Base-by-base conservation (phyloP, 2,329 filamentous ascomycete genomes). In the Aspergillus transmontanensis region DNA sequence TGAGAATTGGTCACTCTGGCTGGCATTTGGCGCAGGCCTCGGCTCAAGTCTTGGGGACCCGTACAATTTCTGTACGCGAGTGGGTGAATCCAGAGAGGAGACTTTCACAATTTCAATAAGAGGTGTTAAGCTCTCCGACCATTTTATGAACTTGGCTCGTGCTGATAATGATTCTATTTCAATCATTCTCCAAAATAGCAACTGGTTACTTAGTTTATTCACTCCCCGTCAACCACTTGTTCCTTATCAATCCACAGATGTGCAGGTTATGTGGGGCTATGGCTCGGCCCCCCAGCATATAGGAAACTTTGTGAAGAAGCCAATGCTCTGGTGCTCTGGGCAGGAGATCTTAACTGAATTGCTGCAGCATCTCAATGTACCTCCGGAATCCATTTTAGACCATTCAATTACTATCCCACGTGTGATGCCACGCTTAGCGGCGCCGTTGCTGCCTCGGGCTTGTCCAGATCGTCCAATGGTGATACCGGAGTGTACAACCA, bases 211-310 rank as follows among this genome's bases (percentile, higher is more conserved):
- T 60, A 76, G 70, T 61, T 74, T 79, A 67, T 77, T 76, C 3
- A 69, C 81, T 62, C 77, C 78, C 28, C 74, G 74, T 30, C 79
- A 81, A 62, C 78, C 77, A 21, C 73, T 81, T 63, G 80, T 80
- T 67, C 69, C 75, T 43, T 71, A 74, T 39, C 79, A 81, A 63
- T 69, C 71, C 3, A 53, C 60, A 53, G 66, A 71, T 57, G 69
- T 72, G 50, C 67, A 75, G 48, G 76, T 80, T 23, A 71, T 80
- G 58, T 79, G 78, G 75, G 76, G 78, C 7, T 81, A 80, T 62
- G 76, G 73, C 3, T 70, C 80, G 21, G 73, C 76, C 48, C 75
- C 78, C 1, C 69, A 72, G 4, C 61, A 68, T 51, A 61, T 66
- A 2, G 79, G 79, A 21, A 73, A 77, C 63, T 79, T 71, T 60